Evolutionary conservation across 2,329 filamentous ascomycete species (phyloP), one percentile per base, ranked within the genome.

Genomic region (Ophiosphaerella korrae): DNA sequence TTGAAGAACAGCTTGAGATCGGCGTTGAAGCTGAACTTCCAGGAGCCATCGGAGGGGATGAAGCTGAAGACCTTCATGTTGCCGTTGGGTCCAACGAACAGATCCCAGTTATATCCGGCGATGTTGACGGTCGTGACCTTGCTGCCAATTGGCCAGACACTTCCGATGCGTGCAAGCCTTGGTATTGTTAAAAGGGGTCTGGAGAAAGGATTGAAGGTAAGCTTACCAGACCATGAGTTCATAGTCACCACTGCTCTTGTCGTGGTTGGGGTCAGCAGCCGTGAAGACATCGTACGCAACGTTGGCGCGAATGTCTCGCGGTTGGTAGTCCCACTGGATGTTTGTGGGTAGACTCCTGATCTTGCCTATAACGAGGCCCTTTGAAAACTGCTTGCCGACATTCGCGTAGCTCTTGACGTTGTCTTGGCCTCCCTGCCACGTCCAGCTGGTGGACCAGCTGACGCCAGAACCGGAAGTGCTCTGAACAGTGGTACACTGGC

Each of bases 31-130:
- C 57, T 76, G 21, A 74, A 76, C 32, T 80, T 72, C 52, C 47
- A 54, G n/a, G 50, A 48, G n/a, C 48, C 42, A 37, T 45, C 52
- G 16, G 50, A 39, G 18, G 57, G 77, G 8, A 84, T 78, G 58
- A 84, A 88, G 62, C 80, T 83, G 74, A 79, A 87, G n/a, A 88
- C 84, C 11, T 78, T 80, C 67, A 78, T 85, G 46, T 68, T 65
- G 35, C 82, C 82, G 59, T 87, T 86, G n/a, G 68, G 72, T 16
- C 85, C 85, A 48, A 75, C 75, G 73, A 79, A 87, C 38, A 88
- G 74, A 36, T 82, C 77, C 79, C 80, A 88, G 7, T 60, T 69
- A 39, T 72, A 66, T 36, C 81, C 83, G 42, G 66, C 80, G 50
- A 87, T 76, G 23, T 74, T 81, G 23, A 63, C 57, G 34, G 48